Percentiles rank a stretch among this genome's conserved stretches.
Conservation (phyloP, 2,329 filamentous ascomycete species). For the Monilinia aucupariae region DNA sequence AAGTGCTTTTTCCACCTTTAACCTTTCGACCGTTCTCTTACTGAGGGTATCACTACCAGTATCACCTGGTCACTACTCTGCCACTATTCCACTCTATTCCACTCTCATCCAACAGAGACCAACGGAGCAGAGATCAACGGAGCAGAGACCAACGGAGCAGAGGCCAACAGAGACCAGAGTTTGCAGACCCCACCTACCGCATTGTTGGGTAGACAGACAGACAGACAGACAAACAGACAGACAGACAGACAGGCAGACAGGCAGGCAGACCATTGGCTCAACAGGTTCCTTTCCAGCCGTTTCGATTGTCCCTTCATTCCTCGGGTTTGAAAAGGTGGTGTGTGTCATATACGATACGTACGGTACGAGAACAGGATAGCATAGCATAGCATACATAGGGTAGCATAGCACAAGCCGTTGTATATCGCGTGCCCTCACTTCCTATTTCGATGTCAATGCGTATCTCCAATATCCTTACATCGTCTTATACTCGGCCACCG, state of each 20-base stretch:
- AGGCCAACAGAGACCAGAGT: neutral
- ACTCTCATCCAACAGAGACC: neutral
- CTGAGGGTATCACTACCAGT: neutral
- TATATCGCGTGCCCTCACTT: conserved; percentile 4
- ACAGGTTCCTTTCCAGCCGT: conserved; percentile 15
- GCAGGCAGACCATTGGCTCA: neutral
- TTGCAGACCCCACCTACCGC: conserved; percentile 7
- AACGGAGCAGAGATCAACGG: too few relatives aligned
- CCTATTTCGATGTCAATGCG: conserved; percentile 29
- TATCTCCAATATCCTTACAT: conserved; percentile 28
- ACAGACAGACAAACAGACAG: too few relatives aligned
- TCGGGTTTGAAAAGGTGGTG: conserved; percentile 6
- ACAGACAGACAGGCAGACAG: too few relatives aligned
- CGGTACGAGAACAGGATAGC: neutral
- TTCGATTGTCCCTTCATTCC: conserved; percentile 1
- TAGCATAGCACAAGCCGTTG: neutral
- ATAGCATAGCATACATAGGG: neutral
- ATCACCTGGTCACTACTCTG: neutral
- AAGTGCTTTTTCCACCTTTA: neutral
- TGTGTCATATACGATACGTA: neutral
- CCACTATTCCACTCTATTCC: neutral
- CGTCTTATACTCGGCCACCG: conserved; percentile 26
- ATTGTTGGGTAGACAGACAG: too few relatives aligned
- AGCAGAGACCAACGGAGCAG: too few relatives aligned
- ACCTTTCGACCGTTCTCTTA: neutral